Base-by-base conservation (phyloP, 1,284 basidiomycete genomes). In the Ustilago curta region DNA sequence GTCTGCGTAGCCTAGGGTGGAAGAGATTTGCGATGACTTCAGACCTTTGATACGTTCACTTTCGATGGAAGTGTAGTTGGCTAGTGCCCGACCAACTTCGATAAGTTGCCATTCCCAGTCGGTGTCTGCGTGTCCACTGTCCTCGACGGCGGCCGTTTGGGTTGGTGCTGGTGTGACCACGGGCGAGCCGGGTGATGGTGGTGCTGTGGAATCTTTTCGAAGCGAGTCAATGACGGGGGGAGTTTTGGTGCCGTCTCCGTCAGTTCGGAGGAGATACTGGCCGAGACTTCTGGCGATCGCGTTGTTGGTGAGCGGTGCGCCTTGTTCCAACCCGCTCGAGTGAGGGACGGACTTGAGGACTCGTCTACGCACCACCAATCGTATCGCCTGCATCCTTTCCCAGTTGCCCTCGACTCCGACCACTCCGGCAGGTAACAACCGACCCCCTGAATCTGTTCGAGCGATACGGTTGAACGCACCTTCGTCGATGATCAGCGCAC, bases 1-100 rank as follows among this genome's bases (percentile, higher is more conserved):
- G 83, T 98, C 96, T 19, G 92, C 93, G 85, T 97, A 97, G 0
- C 94, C 96, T 42, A 99, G 86, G 9, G 94, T 83, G 70, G 91
- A 89, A 16, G 91, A 87, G 45, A 98, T 91, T 65, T 93, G 89
- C 0, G 93, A 91, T 27, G 72, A 77, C 51, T 83, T 81, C 12
- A 82, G 42, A 9, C 96, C 95, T 84, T 93, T 95, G 67, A 98
- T 91, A 67, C 91, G 89, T 60, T 90, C 88, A 72, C 97, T 95
- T 85, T 98, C 95, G 45, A 90, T 91, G 45, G 92, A 96, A 82
- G 97, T 98, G 84, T 97, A 99, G 86, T 96, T 97, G 11, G 94
- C 94, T 47, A 98, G 87, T 0, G 96, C 97, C 45, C 95, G 89
- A 0, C 95, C 97, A 29, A 99, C 93, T 84, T 97, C 95, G 45